Percentiles rank a stretch among this genome's conserved stretches.
Conservation (phyloP, 1,284 basidiomycete genomes). For the Mycosarcoma maydis region DNA sequence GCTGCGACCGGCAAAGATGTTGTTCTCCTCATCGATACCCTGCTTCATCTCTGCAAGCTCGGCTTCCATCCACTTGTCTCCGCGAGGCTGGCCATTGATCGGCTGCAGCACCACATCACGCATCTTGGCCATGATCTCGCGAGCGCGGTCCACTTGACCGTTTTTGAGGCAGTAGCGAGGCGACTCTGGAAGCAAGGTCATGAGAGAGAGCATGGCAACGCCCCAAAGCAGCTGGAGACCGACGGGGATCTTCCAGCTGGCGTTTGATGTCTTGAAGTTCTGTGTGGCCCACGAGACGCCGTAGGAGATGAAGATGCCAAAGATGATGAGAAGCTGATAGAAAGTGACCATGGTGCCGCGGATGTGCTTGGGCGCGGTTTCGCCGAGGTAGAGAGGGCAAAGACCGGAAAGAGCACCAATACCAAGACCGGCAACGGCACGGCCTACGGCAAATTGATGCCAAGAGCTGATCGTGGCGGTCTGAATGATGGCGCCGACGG, state of each 20-base stretch:
- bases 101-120: conserved; percentile 74
- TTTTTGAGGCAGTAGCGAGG: conserved; percentile 84
- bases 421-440: conserved; percentile 57
- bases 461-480: conserved; percentile 44
- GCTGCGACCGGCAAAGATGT: conserved; percentile 74
- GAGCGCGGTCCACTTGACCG: conserved; percentile 72
- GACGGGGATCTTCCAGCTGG: conserved; percentile 75
- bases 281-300: conserved; percentile 73
- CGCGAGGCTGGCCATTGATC: conserved; percentile 72
- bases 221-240: conserved; percentile 73
- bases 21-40: conserved; percentile 71
- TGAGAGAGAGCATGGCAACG: conserved; percentile 69
- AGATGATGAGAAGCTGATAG: conserved; percentile 74
- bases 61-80: conserved; percentile 72
- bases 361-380: conserved; percentile 78
- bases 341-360: conserved; percentile 84
- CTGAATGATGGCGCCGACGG: conserved; percentile 57
- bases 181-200: conserved; percentile 74
- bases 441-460: conserved; percentile 52
- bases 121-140: conserved; percentile 74
- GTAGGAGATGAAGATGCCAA: conserved; percentile 71
- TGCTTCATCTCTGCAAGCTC: conserved; percentile 74
- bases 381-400: conserved; percentile 86
- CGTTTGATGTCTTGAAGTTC: conserved; percentile 41
- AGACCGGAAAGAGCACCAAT: conserved; percentile 56